phyloP scores from a whole-genome alignment of 257 asterid species.

The Eustoma russellianum region DNA sequence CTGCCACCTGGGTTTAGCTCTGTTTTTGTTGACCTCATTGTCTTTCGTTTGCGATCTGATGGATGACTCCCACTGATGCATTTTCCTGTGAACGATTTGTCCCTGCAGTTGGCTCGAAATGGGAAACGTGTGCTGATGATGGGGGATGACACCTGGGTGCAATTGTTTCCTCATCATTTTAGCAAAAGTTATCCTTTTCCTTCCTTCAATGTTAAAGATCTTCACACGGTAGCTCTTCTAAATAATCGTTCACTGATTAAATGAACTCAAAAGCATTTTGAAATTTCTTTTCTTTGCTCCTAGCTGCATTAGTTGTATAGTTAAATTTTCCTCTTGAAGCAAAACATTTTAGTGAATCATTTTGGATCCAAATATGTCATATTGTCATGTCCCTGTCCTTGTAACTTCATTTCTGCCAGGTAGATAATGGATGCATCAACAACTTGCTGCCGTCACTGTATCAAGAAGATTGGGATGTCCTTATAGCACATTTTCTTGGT shows the following conservation, averaged over 20 bases:
- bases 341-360: no score
- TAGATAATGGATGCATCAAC: conserved; percentile 82
- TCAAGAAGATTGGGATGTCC: conserved; percentile 85
- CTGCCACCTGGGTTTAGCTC: not conserved
- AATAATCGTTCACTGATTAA: no score
- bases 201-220: conserved; percentile 94
- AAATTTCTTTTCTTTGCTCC: no score
- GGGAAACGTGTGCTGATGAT: conserved; percentile 93
- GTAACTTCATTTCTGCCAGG: conserved; percentile 40
- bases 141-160: conserved; percentile 99
- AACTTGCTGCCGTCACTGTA: conserved; percentile 64
- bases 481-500: conserved; percentile 95
- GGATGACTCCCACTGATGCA: not conserved
- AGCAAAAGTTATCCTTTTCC: conserved; percentile 70
- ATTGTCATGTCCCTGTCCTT: not conserved
- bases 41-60: conserved; percentile 3
- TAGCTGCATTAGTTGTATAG: no score
- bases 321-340: no score
- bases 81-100: not conserved
- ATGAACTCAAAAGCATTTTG: no score
- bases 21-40: not conserved
- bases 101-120: conserved; percentile 61
- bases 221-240: conserved; percentile 49
- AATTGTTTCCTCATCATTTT: conserved; percentile 83
- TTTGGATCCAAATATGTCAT: no score